Evolutionary conservation across 805 yeast genomes (phyloP), one percentile per base, ranked within the genome.

Genomic region (Saturnispora silvae): DNA sequence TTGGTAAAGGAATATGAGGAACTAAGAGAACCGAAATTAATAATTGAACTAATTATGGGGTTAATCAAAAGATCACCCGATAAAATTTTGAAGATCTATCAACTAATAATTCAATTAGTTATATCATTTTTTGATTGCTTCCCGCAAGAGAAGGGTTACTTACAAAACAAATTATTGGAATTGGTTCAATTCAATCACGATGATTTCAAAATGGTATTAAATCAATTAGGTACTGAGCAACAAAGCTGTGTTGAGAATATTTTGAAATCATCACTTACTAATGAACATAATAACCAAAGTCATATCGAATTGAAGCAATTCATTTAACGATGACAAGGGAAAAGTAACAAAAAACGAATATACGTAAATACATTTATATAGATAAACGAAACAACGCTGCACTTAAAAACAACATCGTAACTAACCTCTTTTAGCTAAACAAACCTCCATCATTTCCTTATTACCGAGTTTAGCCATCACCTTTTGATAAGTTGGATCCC

Each of bases 261-360:
- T 18, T 29, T 29, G 18, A 29, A 17, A 29, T 14, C 20, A 7
- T 10, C 5, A 16, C 14, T 4, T 31, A 44, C 26, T 14, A 33
- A 40, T 36, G 40, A 38, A n/a, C 45, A 45, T 27, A 43, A 46
- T 28, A 45, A 48, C 32, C 48, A 45, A n/a, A 45, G 53, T 1
- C 74, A 68, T 37, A 75, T 76, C 40, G 62, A 70, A 45, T 54
- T 76, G 35, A 75, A 72, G 48, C 60, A 67, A 1, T 76, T 76
- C 50, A 68, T 51, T 8, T 56, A 35, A 39, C 13, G 9, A 20
- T 20, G 23, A 31, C n/a, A n/a, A n/a, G 10, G 10, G 10, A 22
- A 22, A 22, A 22, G 10, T 22, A 10, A 22, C 24, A 10, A 7
- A 7, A 22, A 22, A 22, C 10, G 7, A 8, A 22, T 22, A 10